Evolutionary conservation across 2,329 filamentous ascomycete genomes (phyloP).

Genomic region (Alternaria atra): DNA sequence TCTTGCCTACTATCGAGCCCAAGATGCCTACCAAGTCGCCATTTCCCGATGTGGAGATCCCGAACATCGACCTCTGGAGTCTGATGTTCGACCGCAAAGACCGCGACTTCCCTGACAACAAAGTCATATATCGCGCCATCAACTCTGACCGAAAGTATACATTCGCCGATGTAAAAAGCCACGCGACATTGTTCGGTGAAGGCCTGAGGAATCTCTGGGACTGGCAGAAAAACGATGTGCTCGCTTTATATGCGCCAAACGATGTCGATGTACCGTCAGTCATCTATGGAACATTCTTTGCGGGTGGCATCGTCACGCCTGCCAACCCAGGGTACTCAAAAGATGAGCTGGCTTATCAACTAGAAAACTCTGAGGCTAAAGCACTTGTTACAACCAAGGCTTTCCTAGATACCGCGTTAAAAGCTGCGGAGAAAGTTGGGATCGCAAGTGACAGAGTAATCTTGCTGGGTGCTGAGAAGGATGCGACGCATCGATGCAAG

Average conservation of each 20-base stretch:
- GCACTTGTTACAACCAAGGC: conserved; percentile 76
- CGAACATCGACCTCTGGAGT: conserved; percentile 33
- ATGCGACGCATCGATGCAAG: conserved; percentile 66
- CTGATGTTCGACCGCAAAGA: conserved; percentile 34
- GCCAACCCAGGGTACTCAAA: conserved; percentile 87
- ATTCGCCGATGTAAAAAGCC: conserved; percentile 69
- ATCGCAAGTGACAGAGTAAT: conserved; percentile 76
- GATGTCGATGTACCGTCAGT: conserved; percentile 80
- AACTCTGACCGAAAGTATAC: conserved; percentile 63
- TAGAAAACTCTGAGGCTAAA: conserved; percentile 77
- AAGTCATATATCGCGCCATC: conserved; percentile 36
- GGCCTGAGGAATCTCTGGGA: conserved; percentile 76
- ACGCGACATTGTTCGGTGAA: conserved; percentile 76
- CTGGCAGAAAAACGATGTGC: conserved; percentile 83
- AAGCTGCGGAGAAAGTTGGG: conserved; percentile 74
- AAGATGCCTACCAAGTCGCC: conserved; percentile 34
- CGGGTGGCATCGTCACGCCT: conserved; percentile 79
- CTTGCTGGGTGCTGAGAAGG: conserved; percentile 73
- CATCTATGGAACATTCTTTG: conserved; percentile 81
- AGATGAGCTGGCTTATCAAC: conserved; percentile 83
- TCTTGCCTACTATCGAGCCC: not conserved
- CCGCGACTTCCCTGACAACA: conserved; percentile 33
- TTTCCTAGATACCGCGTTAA: conserved; percentile 69
- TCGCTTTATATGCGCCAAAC: conserved; percentile 84
- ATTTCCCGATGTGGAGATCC: conserved; percentile 34